phyloP scores from a whole-genome alignment of 140 eudicot species.

The Ambrosia hybrid region DNA sequence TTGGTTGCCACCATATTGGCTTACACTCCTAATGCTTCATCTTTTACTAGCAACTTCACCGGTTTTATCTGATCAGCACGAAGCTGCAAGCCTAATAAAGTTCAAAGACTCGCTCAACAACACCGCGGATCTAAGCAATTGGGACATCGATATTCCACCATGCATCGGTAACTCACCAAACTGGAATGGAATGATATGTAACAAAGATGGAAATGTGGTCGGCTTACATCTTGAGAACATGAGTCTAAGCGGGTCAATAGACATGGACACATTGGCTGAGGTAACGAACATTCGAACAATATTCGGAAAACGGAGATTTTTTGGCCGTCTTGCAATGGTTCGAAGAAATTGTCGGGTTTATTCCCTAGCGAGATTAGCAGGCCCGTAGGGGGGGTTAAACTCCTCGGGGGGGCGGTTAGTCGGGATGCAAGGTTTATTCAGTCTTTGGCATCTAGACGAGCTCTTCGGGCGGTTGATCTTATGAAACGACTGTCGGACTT shows the following conservation, averaged over 20 bases:
- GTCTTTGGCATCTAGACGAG: too few relatives aligned
- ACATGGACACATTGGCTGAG: constrained; percentile 43
- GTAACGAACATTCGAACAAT: constrained; percentile 15
- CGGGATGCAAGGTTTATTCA: too few relatives aligned
- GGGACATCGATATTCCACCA: constrained; percentile 27
- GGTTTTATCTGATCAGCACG: constrained; percentile 21
- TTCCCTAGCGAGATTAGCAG: too few relatives aligned
- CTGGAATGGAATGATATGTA: constrained; percentile 64
- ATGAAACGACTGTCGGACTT: too few relatives aligned
- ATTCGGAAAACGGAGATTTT: too few relatives aligned
- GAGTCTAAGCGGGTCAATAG: constrained; percentile 57
- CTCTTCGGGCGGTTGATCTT: too few relatives aligned
- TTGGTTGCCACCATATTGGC: constrained; percentile 21
- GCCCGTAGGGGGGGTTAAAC: too few relatives aligned
- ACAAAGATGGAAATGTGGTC: constrained; percentile 26
- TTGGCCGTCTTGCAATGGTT: too few relatives aligned
- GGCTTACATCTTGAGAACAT: constrained; percentile 64
- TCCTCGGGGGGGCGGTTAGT: too few relatives aligned
- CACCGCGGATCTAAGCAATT: constrained; percentile 22
- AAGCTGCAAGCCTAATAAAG: constrained; percentile 27
- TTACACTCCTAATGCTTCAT: constrained; percentile 23
- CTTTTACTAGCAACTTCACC: constrained; percentile 18
- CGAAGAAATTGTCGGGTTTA: too few relatives aligned
- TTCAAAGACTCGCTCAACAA: constrained; percentile 40
- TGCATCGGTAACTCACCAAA: constrained; percentile 22